Base-by-base conservation (phyloP, 1,284 basidiomycete genomes). In the Cutaneotrichosporon sp. region DNA sequence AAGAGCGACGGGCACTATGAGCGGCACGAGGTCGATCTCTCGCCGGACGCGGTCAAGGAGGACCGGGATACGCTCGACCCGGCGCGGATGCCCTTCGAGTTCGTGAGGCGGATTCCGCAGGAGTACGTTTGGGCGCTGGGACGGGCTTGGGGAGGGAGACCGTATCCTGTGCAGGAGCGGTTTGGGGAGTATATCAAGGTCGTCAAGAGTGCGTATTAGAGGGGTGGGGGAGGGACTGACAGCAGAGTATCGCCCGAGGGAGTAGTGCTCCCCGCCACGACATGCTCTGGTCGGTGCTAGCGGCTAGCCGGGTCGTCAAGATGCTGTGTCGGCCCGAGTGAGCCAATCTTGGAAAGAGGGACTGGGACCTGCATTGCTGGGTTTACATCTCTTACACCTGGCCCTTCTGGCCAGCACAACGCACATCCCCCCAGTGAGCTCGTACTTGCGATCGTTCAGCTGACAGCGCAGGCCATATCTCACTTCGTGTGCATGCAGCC, bases 31-130 rank as follows among this genome's bases (percentile, higher is more conserved):
- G 51, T 53, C 8, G 51, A 38, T 14, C 4, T 13, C 11, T 10
- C 34, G 24, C 22, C 42, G 11, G 33, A 36, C 3, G 34, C 51
- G 22, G 13, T 10, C 22, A 53, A 53, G 51, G 51, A 53, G 34
- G 51, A 53, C 24, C 22, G 25, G 14, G 51, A 53, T 18, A 53
- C 51, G 2, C 34, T 53, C 11, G 51, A 53, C 22, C 51, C 51
- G 22, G 51, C 51, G 14, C 51, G 51, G 13, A 53, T 53, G 51
- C 51, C 51, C 11, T 53, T 53, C 51, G 51, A 53, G 51, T 53
- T 53, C 14, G 22, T 25, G 5, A 34, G 34, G 22, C 33, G 51
- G 5, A 56, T 56, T 18, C 54, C 54, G 18, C 43, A 20, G 27
- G 42, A 45, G 20, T 56, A 56, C 42, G 6, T 47, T 8, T 56